Evolutionary conservation across 164 flowering plant species (phyloP).

Genomic region (Stephania cephalantha): DNA sequence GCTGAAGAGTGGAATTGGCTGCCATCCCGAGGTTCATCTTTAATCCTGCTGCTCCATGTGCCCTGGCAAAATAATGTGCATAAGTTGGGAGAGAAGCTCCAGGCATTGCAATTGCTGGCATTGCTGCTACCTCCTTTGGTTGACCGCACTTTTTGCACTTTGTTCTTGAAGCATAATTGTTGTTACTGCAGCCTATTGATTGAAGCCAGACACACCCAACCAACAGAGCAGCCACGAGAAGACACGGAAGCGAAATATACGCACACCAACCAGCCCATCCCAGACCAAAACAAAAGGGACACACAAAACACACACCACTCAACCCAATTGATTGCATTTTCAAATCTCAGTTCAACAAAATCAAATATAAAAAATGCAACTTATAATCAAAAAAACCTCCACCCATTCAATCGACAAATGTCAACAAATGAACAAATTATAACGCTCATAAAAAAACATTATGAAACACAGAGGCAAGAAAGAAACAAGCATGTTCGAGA

Average conservation of each 20-base stretch:
- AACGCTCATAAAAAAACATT: not conserved
- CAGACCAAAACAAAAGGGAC: slow-evolving; percentile 32
- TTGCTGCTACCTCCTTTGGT: slow-evolving; percentile 92
- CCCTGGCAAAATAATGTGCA: slow-evolving; percentile 79
- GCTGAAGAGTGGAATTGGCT: slow-evolving; percentile 43
- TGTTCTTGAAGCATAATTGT: slow-evolving; percentile 98
- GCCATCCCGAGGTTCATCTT: slow-evolving; percentile 45
- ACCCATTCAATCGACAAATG: too few relatives aligned
- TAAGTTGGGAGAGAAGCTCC: slow-evolving; percentile 78
- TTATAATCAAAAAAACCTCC: not conserved
- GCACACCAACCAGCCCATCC: slow-evolving; percentile 89
- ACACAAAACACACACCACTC: slow-evolving; percentile 64
- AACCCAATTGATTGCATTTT: slow-evolving; percentile 49
- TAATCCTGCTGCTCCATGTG: slow-evolving; percentile 49
- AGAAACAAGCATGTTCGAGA: not conserved
- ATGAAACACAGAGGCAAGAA: too few relatives aligned
- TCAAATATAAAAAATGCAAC: not conserved
- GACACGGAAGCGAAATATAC: slow-evolving; percentile 64
- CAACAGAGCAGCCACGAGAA: slow-evolving; percentile 57
- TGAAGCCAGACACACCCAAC: slow-evolving; percentile 73
- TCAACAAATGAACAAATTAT: not conserved
- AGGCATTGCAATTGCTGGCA: slow-evolving; percentile 88
- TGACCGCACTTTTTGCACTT: slow-evolving; percentile 97
- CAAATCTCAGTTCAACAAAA: slow-evolving; percentile 18
- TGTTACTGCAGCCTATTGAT: slow-evolving; percentile 99